Conservation (phyloP, 2,329 filamentous ascomycete species). For the Cladorrhinum sp. region DNA sequence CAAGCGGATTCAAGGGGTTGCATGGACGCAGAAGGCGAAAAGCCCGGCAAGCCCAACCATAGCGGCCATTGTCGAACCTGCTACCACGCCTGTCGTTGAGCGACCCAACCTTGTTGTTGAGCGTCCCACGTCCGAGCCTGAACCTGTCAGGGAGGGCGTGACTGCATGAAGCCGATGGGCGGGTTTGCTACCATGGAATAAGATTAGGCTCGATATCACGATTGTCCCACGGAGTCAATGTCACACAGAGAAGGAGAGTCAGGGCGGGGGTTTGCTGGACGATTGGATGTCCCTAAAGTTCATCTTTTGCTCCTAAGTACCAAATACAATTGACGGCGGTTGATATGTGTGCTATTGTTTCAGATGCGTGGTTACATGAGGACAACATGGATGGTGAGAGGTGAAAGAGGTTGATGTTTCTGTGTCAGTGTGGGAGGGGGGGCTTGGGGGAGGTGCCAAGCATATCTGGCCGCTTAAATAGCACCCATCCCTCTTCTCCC, state of each 20-base stretch:
- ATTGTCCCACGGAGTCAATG: background rate
- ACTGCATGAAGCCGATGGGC: background rate
- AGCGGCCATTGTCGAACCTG: background rate
- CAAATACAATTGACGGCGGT: background rate
- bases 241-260: background rate
- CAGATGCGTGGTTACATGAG: background rate
- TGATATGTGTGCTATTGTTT: background rate
- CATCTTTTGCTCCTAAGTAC: background rate
- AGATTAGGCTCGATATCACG: background rate
- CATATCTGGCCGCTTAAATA: background rate
- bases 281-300: background rate
- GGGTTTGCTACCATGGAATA: background rate
- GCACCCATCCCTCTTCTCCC: background rate
- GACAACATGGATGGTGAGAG: too few relatives aligned
- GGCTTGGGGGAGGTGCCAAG: background rate
- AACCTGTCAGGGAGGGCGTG: background rate
- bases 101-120: background rate
- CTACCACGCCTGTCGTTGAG: background rate
- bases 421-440: background rate
- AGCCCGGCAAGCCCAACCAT: background rate
- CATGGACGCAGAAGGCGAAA: conserved; percentile 29
- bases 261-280: background rate
- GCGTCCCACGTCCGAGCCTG: background rate
- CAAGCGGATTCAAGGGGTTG: conserved; percentile 69
- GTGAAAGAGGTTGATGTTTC: too few relatives aligned